Conservation (phyloP, 2,329 filamentous ascomycete species). For the Ramularia collo-cygni region DNA sequence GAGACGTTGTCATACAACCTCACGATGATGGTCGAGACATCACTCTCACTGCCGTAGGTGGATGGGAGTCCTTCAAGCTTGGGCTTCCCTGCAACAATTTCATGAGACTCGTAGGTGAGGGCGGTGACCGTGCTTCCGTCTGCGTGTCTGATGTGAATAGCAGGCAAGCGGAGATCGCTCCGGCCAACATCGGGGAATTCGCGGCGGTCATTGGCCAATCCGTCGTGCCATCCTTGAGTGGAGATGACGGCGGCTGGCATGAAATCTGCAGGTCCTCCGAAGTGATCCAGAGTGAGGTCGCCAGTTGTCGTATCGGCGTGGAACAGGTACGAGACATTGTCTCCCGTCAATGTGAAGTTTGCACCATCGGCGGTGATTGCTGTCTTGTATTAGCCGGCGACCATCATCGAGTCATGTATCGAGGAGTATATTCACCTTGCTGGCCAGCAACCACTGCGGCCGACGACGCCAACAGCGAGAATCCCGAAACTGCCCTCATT, state of each 20-base stretch:
- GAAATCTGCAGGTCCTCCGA: constrained; percentile 51
- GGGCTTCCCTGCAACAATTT: constrained; percentile 52
- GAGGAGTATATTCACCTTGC: neutral
- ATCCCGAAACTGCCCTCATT: constrained; percentile 5
- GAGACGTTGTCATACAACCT: constrained; percentile 54
- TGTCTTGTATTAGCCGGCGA: constrained; percentile 22
- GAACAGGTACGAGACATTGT: constrained; percentile 55
- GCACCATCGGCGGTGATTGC: constrained; percentile 49
- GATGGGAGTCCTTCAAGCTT: constrained; percentile 50
- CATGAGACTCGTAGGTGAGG: constrained; percentile 52
- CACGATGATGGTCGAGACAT: constrained; percentile 54
- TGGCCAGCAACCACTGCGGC: neutral
- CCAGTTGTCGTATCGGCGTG: constrained; percentile 52
- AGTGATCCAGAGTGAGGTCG: constrained; percentile 56
- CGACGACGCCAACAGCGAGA: constrained; percentile 6
- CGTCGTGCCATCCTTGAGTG: constrained; percentile 48
- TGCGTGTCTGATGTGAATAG: constrained; percentile 53
- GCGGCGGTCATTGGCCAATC: constrained; percentile 47
- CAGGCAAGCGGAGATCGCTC: constrained; percentile 57
- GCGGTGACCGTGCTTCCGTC: constrained; percentile 54
- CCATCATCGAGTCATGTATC: too few relatives aligned
- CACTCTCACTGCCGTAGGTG: constrained; percentile 50
- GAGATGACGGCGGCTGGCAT: constrained; percentile 37
- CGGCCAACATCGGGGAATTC: constrained; percentile 60
- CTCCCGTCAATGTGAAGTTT: constrained; percentile 51